These are phyloP conservation scores for Penicillium rolfsii DNA, from an alignment of 2,329 filamentous ascomycete species.

Conservation along the genomic window DNA sequence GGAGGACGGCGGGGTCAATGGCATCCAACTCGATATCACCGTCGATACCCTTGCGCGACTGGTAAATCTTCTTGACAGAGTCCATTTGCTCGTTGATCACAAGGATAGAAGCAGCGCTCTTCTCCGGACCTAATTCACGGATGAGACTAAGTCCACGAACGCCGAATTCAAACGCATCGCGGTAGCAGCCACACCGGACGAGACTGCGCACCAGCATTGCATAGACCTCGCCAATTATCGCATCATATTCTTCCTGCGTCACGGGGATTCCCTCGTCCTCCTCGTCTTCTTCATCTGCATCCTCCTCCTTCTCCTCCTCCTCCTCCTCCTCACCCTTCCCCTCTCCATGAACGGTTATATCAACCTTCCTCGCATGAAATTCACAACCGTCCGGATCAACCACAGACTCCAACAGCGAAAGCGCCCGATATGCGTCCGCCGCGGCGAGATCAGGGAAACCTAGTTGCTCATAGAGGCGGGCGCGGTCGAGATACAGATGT, in stretches of 20 bases:
- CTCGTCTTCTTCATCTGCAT: constrained; percentile 47
- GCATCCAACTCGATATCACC: constrained; percentile 19
- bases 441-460: constrained; percentile 88
- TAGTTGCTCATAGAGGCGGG: constrained; percentile 70
- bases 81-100: constrained; percentile 35
- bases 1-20: constrained; percentile 37
- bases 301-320: constrained; percentile 23
- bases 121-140: constrained; percentile 12
- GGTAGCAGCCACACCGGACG: constrained; percentile 44
- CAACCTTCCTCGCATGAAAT: constrained; percentile 68
- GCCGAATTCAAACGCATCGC: constrained; percentile 48
- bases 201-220: constrained; percentile 43
- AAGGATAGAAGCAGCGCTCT: constrained; percentile 9
- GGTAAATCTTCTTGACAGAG: constrained; percentile 33
- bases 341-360: background rate
- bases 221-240: constrained; percentile 42
- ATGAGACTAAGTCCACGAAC: constrained; percentile 36
- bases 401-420: constrained; percentile 84
- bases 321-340: constrained; percentile 11
- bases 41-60: constrained; percentile 15
- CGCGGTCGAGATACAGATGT: constrained; percentile 56
- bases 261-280: constrained; percentile 38
- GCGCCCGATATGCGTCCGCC: constrained; percentile 85
- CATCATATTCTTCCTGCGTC: constrained; percentile 41
- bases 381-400: constrained; percentile 74